Base-by-base conservation (phyloP, 2,329 filamentous ascomycete species). In the Zymoseptoria crescenta region DNA sequence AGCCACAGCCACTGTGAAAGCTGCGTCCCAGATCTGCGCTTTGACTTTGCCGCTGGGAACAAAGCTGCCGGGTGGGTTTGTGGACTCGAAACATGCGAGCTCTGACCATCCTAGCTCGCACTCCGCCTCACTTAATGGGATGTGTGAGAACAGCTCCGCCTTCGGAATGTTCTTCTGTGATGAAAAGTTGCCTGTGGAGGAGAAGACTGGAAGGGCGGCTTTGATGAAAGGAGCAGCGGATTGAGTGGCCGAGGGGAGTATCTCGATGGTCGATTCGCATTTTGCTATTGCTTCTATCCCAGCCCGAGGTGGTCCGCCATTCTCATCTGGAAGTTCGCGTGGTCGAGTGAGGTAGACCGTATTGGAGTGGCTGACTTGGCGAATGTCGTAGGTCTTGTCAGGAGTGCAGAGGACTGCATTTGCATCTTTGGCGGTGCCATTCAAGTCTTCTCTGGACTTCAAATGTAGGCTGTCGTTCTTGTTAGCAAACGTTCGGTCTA, bases 361-460 rank as follows among this genome's bases (percentile, higher is more conserved):
- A 65, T 87, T 87, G 27, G 84, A 86, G 16, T 84, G 86, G 65
- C 84, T 83, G 56, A 87, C 83, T 70, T 87, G 83, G 65, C 83
- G 83, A 55, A 87, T 73, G 59, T 80, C 78, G 73, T 80, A 87
- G 9, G 83, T 84, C 64, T 80, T 76, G 56, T 75, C 75, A 8
- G 76, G 73, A 2, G 82, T 85, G 73, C 84, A 87, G 60, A 87
- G 75, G 60, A 85, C 83, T 29, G 82, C 80, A 58, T 75, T 76
- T 51, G 76, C 72, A 21, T 65, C 66, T 45, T 54, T 67, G 21
- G 68, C 60, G 13, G 63, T 59, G 28, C 68, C 64, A 45, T 64
- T 57, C 20, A 66, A 59, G n/a, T 69, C 66, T 54, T 68, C 59
- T 49, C 64, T 59, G 20, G 73, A 73, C 61, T 75, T 75, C 58